Conservation (phyloP, 2,329 filamentous ascomycete genomes). For the Neofusicoccum sp. region DNA sequence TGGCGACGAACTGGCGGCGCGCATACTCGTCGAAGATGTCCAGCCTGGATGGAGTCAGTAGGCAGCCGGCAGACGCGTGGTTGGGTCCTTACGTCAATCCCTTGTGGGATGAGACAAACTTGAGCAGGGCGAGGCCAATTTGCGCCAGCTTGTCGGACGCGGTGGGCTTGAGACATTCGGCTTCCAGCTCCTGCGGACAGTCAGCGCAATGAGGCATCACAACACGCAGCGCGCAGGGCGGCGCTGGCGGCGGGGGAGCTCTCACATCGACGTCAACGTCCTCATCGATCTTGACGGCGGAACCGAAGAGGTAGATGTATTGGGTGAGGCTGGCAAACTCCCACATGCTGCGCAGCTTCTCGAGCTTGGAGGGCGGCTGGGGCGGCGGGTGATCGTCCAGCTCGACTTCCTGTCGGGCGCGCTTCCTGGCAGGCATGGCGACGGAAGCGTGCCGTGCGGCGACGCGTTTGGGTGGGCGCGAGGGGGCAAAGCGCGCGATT, state of each 20-base stretch:
- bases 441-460: constrained; percentile 28
- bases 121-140: constrained; percentile 82
- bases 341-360: constrained; percentile 83
- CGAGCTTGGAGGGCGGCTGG: constrained; percentile 47
- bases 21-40: constrained; percentile 94
- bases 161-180: constrained; percentile 76
- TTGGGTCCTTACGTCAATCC: constrained; percentile 72
- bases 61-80: not conserved
- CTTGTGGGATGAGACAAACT: constrained; percentile 90
- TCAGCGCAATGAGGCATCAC: constrained; percentile 27
- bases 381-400: constrained; percentile 34
- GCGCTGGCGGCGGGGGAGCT: too few species aligned
- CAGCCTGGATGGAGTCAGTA: constrained; percentile 52
- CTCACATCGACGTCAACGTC: constrained; percentile 84
- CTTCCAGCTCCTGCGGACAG: constrained; percentile 71
- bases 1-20: constrained; percentile 81
- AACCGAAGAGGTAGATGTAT: constrained; percentile 89
- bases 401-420: constrained; percentile 53
- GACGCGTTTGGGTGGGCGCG: constrained; percentile 29
- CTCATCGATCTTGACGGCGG: constrained; percentile 84
- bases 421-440: constrained; percentile 39
- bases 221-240: constrained; percentile 23
- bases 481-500: constrained; percentile 6
- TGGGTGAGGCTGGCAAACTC: constrained; percentile 93
- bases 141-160: constrained; percentile 72